Percentiles rank a stretch among this genome's conserved stretches.
Evolutionary conservation across 345 rosid genomes (phyloP).

Genomic region (Toxicodendron radicans): DNA sequence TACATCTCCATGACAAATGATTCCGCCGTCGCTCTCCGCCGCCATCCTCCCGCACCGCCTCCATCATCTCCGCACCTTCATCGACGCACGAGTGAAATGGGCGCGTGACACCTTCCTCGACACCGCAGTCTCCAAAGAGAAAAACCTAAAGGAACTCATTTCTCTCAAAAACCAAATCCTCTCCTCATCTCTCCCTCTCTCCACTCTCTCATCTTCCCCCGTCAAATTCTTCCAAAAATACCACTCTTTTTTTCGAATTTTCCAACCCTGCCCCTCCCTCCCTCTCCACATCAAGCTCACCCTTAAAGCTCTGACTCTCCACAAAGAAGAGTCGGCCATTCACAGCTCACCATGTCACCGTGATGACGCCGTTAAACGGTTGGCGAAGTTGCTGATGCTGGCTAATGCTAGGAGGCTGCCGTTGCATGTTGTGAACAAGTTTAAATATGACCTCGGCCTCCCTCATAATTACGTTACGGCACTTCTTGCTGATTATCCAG

Average conservation of each 20-base stretch:
- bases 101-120: constrained; percentile 65
- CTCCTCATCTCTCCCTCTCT: constrained; percentile 62
- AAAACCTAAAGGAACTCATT: constrained; percentile 54
- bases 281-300: constrained; percentile 74
- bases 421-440: constrained; percentile 46
- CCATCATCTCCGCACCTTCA: constrained; percentile 50
- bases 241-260: constrained; percentile 49
- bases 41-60: constrained; percentile 30
- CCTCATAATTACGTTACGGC: constrained; percentile 59
- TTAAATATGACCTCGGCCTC: constrained; percentile 75
- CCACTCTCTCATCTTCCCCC: constrained; percentile 45
- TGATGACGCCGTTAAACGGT: constrained; percentile 35
- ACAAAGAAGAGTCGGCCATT: constrained; percentile 53
- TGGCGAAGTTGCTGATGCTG: constrained; percentile 72
- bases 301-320: constrained; percentile 44
- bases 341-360: constrained; percentile 37
- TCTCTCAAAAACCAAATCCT: constrained; percentile 64
- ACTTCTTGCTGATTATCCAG: constrained; percentile 67
- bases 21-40: neutral
- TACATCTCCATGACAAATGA: neutral
- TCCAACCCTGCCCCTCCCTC: constrained; percentile 68
- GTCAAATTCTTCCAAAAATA: constrained; percentile 46
- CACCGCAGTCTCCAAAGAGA: constrained; percentile 51
- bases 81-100: constrained; percentile 72
- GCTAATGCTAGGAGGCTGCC: constrained; percentile 51